phyloP scores from a whole-genome alignment of 192 early-diverging fungal genomes.

The Coemansia sp. region DNA sequence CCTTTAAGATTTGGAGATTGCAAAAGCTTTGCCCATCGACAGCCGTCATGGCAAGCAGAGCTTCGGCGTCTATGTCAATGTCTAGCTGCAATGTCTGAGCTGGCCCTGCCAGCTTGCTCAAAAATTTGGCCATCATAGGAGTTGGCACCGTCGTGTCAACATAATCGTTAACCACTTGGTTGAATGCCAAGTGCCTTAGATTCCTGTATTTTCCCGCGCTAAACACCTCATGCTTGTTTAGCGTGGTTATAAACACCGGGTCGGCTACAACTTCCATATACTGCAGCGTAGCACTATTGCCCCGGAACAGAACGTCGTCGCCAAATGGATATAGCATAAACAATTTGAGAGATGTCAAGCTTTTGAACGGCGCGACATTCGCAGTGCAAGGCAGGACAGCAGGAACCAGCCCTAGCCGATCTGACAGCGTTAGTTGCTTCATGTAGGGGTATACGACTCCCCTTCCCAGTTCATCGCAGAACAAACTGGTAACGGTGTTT shows the following conservation, averaged over 20 bases:
- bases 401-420: neutral
- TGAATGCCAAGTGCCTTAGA: neutral
- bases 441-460: neutral
- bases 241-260: neutral
- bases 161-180: neutral
- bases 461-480: neutral
- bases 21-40: neutral
- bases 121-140: neutral
- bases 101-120: neutral
- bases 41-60: neutral
- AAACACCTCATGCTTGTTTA: neutral
- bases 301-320: constrained; percentile 9
- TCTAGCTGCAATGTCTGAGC: neutral
- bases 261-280: neutral
- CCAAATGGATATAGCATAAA: constrained; percentile 7
- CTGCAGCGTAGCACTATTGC: constrained; percentile 7
- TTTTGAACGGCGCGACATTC: neutral
- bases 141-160: neutral
- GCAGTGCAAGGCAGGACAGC: neutral
- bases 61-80: neutral
- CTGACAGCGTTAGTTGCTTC: neutral
- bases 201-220: neutral
- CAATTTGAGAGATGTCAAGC: neutral
- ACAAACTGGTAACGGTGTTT: neutral
- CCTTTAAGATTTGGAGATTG: neutral